A percentile compares a stretch with the other conserved stretches of the same genome.
Evolutionary conservation across 169 alveolate species (phyloP).

Genomic region (Cystoisospora suis): DNA sequence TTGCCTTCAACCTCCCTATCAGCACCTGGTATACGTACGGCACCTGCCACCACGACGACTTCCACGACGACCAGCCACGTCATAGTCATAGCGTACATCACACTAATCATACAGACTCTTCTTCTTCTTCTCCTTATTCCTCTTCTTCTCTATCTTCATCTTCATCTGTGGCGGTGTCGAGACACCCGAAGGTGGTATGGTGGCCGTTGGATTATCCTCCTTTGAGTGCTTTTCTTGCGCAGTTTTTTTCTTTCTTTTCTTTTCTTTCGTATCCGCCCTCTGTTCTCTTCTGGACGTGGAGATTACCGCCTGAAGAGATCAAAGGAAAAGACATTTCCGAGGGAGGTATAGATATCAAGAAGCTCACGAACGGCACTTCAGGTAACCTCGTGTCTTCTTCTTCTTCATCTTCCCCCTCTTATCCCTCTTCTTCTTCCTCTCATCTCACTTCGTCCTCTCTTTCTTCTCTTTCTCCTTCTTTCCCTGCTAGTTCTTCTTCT

Average conservation of each 20-base stretch:
- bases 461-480: neutral
- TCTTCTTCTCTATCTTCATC: neutral
- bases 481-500: neutral
- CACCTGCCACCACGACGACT: neutral
- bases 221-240: slow-evolving; percentile 80
- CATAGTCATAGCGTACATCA: neutral
- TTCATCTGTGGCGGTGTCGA: neutral
- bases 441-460: slow-evolving; percentile 54
- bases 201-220: slow-evolving; percentile 95
- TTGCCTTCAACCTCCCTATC: slow-evolving; percentile 77
- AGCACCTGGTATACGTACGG: slow-evolving; percentile 66
- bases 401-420: slow-evolving; percentile 22
- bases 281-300: neutral
- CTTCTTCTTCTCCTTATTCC: too few species aligned
- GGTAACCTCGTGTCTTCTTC: slow-evolving; percentile 71
- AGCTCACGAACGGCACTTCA: neutral
- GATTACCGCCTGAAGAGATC: slow-evolving; percentile 74
- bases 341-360: neutral
- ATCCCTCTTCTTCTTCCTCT: slow-evolving; percentile 47
- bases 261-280: neutral
- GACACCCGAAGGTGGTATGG: slow-evolving; percentile 63
- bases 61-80: neutral
- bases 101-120: too few species aligned
- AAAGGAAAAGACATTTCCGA: neutral
- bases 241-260: neutral